Conservation (phyloP, 2,329 filamentous ascomycete genomes). For the Dryadomyces quercus-mongolicae region DNA sequence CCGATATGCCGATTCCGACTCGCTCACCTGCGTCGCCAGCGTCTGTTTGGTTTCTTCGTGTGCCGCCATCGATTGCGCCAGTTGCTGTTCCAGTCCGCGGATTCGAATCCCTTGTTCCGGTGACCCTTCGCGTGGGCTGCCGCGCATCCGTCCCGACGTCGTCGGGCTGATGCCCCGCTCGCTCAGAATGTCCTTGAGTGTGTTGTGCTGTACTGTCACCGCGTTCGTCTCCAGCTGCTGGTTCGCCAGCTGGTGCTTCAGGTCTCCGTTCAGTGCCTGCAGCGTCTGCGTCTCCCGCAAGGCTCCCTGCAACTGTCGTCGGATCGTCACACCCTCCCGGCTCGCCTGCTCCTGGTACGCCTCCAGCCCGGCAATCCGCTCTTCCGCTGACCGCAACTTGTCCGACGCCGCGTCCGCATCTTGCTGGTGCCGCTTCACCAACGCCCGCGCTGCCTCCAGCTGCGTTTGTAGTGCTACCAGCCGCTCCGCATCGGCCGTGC, state of each 20-base stretch:
- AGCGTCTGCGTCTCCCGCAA: slow-evolving; percentile 75
- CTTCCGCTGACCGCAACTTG: slow-evolving; percentile 83
- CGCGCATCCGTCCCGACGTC: slow-evolving; percentile 57
- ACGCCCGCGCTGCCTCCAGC: slow-evolving; percentile 59
- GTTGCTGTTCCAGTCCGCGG: slow-evolving; percentile 77
- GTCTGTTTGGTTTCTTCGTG: slow-evolving; percentile 76
- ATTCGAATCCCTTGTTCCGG: slow-evolving; percentile 59
- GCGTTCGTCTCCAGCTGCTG: slow-evolving; percentile 93
- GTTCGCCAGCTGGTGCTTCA: slow-evolving; percentile 70
- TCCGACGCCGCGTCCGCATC: slow-evolving; percentile 81
- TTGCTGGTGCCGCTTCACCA: slow-evolving; percentile 80
- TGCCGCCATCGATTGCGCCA: slow-evolving; percentile 61
- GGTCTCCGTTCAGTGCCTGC: slow-evolving; percentile 66
- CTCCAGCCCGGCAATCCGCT: slow-evolving; percentile 90
- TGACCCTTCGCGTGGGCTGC: slow-evolving; percentile 62
- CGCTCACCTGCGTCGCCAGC: slow-evolving; percentile 69
- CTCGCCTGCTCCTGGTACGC: slow-evolving; percentile 96
- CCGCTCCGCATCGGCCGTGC: slow-evolving; percentile 49
- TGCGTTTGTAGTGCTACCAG: slow-evolving; percentile 67
- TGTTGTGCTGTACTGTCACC: slow-evolving; percentile 80
- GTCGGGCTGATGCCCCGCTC: slow-evolving; percentile 80
- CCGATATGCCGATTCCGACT: slow-evolving; percentile 79
- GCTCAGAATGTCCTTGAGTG: slow-evolving; percentile 80
- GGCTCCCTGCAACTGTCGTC: slow-evolving; percentile 77
- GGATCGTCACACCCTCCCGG: slow-evolving; percentile 78